Percentiles rank a stretch among this genome's conserved stretches.
Conservation (phyloP, 176 grass and related monocot genomes). For the Saccharum spontaneum region DNA sequence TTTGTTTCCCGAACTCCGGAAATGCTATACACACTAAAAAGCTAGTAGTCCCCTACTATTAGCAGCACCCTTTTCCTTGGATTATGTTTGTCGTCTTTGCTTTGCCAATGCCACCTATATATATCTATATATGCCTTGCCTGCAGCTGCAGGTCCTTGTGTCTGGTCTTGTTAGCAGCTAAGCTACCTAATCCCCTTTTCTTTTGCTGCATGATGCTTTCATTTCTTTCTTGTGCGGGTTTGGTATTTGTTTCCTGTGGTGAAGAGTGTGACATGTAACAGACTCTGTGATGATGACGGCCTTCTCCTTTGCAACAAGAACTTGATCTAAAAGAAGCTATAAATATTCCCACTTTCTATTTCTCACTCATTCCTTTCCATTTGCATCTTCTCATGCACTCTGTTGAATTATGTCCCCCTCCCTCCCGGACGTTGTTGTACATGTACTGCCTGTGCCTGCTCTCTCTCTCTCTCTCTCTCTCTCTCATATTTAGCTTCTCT, state of each 20-base stretch:
- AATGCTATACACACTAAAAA: neutral
- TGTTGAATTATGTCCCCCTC: constrained; percentile 24
- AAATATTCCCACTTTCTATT: too few relatives aligned
- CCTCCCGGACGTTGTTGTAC: neutral
- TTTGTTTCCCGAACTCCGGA: neutral
- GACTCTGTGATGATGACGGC: too few relatives aligned
- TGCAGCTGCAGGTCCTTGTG: neutral
- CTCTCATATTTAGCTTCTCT: neutral
- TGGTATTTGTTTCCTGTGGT: neutral
- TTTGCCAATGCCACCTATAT: neutral
- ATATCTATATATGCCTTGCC: neutral
- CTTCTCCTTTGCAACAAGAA: too few relatives aligned
- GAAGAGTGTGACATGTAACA: neutral
- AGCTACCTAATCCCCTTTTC: neutral
- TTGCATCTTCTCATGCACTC: constrained; percentile 43
- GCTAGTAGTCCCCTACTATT: neutral
- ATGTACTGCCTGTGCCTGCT: neutral
- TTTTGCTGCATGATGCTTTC: neutral
- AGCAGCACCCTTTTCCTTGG: too few relatives aligned
- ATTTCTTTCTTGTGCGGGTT: neutral
- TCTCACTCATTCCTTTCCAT: constrained; percentile 41
- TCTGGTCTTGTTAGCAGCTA: neutral
- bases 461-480: neutral
- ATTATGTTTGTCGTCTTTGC: neutral
- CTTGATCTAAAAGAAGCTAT: too few relatives aligned